These are phyloP conservation scores for Candida suzukii DNA, from an alignment of 805 yeast species.

Conservation along the genomic window DNA sequence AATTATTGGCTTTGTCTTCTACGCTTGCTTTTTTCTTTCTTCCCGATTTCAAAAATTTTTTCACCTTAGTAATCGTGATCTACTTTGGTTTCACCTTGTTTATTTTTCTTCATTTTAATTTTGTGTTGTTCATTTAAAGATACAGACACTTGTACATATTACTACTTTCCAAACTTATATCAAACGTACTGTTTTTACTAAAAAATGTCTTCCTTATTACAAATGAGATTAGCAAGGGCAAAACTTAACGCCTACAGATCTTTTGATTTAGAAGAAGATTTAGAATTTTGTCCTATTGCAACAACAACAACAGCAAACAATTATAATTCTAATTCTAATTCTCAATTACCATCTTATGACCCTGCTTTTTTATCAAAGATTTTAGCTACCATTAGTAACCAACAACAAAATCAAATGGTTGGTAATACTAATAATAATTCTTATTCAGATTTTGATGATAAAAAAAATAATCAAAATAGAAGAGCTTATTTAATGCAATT, in stretches of 20 bases:
- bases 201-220: constrained; percentile 4
- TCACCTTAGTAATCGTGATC: no score
- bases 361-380: constrained; percentile 8
- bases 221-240: constrained; percentile 30
- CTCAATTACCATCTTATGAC: constrained; percentile 1
- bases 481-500: not conserved
- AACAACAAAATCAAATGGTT: not conserved
- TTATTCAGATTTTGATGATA: not conserved
- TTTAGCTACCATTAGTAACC: constrained; percentile 6
- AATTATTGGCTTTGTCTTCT: no score
- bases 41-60: no score
- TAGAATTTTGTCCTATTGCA: constrained; percentile 54
- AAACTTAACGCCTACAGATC: constrained; percentile 58
- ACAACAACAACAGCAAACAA: no score
- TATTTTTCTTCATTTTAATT: no score
- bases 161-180: no score
- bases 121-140: no score
- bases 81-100: no score
- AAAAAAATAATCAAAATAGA: not conserved
- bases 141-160: no score
- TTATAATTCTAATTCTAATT: no score
- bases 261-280: constrained; percentile 64
- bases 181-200: not conserved
- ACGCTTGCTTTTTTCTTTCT: no score
- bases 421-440: not conserved